Evolutionary conservation across 176 grass and related monocot genomes (phyloP).

Genomic region (Oryza meridionalis): DNA sequence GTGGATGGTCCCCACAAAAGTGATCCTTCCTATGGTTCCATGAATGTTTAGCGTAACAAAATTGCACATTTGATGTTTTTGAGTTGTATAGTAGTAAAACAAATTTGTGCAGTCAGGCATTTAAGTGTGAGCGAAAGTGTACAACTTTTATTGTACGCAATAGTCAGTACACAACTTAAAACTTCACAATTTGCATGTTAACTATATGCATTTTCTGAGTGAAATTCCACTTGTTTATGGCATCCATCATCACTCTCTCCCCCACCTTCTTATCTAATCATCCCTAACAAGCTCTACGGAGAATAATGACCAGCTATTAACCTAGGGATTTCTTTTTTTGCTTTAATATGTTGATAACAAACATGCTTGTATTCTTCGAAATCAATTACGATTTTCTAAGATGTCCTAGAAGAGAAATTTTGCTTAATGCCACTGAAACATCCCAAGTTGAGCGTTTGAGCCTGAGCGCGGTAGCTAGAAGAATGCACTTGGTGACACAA

Average conservation of each 20-base stretch:
- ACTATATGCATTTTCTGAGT: neutral
- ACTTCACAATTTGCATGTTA: neutral
- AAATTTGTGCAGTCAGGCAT: neutral
- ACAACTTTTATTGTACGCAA: neutral
- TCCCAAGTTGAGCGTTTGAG: no score
- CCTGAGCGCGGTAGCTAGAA: no score
- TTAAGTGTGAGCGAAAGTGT: neutral
- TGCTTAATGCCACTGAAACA: no score
- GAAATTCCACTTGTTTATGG: neutral
- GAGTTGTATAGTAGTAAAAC: neutral
- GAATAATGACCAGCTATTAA: neutral
- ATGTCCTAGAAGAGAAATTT: no score
- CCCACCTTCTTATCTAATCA: neutral
- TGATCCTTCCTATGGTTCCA: neutral
- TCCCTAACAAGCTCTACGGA: neutral
- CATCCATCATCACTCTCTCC: neutral
- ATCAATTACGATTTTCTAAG: neutral
- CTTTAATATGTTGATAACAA: neutral
- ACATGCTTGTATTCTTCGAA: neutral
- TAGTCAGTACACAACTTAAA: neutral
- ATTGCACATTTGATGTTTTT: neutral
- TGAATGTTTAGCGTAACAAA: slow-evolving; percentile 4
- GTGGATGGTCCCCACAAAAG: neutral
- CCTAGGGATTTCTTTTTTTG: neutral
- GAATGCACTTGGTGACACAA: no score